phyloP scores from a whole-genome alignment of 2,329 filamentous ascomycete species.

The Torrubiellomyces zombiae region DNA sequence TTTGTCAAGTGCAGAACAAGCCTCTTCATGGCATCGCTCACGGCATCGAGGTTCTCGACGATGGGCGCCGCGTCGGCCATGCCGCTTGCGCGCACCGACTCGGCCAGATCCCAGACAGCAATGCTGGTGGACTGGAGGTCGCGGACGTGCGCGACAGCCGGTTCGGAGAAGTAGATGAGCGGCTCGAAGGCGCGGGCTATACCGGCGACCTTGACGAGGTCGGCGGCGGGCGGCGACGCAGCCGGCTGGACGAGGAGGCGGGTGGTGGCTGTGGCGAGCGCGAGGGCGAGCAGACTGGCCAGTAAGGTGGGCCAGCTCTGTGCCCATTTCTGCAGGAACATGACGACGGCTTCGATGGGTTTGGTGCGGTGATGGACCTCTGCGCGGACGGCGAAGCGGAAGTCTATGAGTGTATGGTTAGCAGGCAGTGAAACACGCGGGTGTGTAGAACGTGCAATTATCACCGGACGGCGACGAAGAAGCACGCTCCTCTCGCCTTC shows the following conservation, averaged over 20 bases:
- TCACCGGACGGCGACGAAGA: no score
- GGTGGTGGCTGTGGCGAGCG: constrained; percentile 49
- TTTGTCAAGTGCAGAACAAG: constrained; percentile 73
- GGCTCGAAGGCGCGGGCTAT: constrained; percentile 87
- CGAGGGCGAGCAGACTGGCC: constrained; percentile 39
- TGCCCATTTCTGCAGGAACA: constrained; percentile 45
- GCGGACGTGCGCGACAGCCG: constrained; percentile 69
- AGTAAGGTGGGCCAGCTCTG: constrained; percentile 54
- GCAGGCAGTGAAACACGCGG: no score
- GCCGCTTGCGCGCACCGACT: constrained; percentile 76
- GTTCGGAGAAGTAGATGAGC: constrained; percentile 85
- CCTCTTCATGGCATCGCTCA: constrained; percentile 73
- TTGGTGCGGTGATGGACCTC: constrained; percentile 80
- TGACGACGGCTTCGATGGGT: constrained; percentile 59
- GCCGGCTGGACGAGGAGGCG: constrained; percentile 55
- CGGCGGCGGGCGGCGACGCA: constrained; percentile 26
- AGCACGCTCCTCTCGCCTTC: no score
- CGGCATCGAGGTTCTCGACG: constrained; percentile 65
- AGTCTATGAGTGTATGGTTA: no score
- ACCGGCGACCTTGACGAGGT: constrained; percentile 78
- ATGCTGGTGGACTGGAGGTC: constrained; percentile 83
- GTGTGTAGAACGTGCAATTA: no score
- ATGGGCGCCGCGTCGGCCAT: constrained; percentile 83
- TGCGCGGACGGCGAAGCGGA: constrained; percentile 72
- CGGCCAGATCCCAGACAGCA: constrained; percentile 86